Conservation (phyloP, 805 yeast species). For the Trichomonascus vanleenenianus region DNA sequence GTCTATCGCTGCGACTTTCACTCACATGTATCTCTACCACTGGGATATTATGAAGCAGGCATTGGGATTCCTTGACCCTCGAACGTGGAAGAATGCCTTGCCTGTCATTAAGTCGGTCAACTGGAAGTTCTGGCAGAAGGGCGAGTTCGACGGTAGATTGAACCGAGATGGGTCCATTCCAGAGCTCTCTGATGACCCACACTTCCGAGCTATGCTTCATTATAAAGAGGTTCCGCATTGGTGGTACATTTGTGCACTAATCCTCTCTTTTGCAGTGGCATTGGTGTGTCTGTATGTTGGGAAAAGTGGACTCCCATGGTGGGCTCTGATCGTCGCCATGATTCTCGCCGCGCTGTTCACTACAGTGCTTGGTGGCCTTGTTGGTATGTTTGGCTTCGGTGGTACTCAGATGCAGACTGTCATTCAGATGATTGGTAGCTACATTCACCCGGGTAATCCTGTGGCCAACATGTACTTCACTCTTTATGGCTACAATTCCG, state of each 20-base stretch:
- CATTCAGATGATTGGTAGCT: constrained; percentile 50
- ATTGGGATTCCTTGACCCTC: constrained; percentile 20
- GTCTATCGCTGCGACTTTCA: constrained; percentile 29
- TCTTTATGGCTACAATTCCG: constrained; percentile 50
- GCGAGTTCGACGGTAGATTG: constrained; percentile 13
- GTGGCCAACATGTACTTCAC: constrained; percentile 45
- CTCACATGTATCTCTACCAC: constrained; percentile 29
- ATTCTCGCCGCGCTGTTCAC: constrained; percentile 44
- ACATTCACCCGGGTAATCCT: constrained; percentile 50
- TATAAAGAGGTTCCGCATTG: constrained; percentile 58
- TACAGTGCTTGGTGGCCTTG: constrained; percentile 43
- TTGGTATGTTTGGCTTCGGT: constrained; percentile 42
- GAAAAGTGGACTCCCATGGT: constrained; percentile 44
- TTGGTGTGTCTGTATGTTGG: constrained; percentile 35
- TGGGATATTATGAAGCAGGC: constrained; percentile 22
- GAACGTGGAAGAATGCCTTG: too few species aligned
- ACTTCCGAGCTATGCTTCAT: constrained; percentile 46
- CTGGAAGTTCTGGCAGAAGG: constrained; percentile 41
- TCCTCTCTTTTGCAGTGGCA: constrained; percentile 38
- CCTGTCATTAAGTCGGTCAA: neutral
- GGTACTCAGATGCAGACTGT: constrained; percentile 37
- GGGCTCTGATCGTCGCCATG: constrained; percentile 49
- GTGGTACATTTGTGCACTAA: constrained; percentile 41
- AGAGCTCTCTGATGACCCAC: constrained; percentile 39
- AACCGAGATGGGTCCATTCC: constrained; percentile 14